These are phyloP conservation scores for Gynochthodes officinalis DNA, from an alignment of 257 asterid genomes.

Conservation along the genomic window DNA sequence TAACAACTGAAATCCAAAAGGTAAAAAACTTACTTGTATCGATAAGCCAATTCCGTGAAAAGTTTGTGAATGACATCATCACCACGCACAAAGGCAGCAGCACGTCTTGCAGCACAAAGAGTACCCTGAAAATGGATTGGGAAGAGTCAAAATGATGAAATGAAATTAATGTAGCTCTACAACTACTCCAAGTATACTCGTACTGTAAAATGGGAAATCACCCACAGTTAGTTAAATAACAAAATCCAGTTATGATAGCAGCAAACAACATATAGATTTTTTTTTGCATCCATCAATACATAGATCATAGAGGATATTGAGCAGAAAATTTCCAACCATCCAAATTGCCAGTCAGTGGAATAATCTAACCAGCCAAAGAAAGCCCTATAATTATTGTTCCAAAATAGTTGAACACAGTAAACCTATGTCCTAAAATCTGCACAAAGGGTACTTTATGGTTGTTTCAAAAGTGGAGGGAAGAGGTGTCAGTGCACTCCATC, in stretches of 20 bases:
- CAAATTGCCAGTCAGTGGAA: background rate
- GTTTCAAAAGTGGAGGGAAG: background rate
- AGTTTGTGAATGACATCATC: conserved; percentile 91
- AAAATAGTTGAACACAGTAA: background rate
- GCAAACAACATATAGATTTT: background rate
- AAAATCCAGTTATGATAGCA: background rate
- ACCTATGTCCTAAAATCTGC: background rate
- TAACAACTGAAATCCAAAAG: background rate
- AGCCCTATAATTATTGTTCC: background rate
- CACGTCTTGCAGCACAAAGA: conserved; percentile 81
- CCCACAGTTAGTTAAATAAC: no score
- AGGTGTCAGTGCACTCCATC: background rate
- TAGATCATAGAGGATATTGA: background rate
- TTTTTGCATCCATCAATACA: background rate
- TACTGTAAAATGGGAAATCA: background rate
- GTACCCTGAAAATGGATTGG: conserved; percentile 54
- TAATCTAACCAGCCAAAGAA: background rate
- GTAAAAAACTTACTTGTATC: conserved; percentile 70
- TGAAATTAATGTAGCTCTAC: background rate
- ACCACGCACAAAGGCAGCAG: conserved; percentile 90
- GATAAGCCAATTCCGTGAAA: conserved; percentile 85
- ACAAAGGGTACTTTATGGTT: background rate
- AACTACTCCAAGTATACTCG: background rate
- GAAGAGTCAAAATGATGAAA: conserved; percentile 6
- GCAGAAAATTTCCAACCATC: background rate